A percentile compares a stretch with the other conserved stretches of the same genome.
phyloP scores from a whole-genome alignment of 805 yeast genomes.

The Saturnispora diversa region DNA sequence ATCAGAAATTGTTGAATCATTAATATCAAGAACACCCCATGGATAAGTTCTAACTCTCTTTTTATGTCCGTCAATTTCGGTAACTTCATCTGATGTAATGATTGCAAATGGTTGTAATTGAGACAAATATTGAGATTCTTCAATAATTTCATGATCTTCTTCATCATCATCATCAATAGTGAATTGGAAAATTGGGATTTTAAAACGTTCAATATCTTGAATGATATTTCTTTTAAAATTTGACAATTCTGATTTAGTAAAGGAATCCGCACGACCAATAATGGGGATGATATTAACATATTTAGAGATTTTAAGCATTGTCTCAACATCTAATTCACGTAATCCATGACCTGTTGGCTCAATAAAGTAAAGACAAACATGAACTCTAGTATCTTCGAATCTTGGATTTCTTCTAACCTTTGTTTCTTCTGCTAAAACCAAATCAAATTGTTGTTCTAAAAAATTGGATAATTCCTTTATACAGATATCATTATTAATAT shows the following conservation, averaged over 20 bases:
- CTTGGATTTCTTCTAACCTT: slow-evolving; percentile 80
- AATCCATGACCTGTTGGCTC: slow-evolving; percentile 74
- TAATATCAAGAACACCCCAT: slow-evolving; percentile 61
- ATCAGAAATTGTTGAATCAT: slow-evolving; percentile 44
- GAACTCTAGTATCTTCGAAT: slow-evolving; percentile 70
- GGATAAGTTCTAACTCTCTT: slow-evolving; percentile 63
- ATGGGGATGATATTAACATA: slow-evolving; percentile 70
- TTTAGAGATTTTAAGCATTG: slow-evolving; percentile 64
- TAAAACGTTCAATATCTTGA: slow-evolving; percentile 56
- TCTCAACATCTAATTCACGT: slow-evolving; percentile 61
- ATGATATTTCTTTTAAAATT: slow-evolving; percentile 53
- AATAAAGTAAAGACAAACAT: slow-evolving; percentile 62
- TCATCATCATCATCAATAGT: slow-evolving; percentile 59
- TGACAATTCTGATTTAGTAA: slow-evolving; percentile 51
- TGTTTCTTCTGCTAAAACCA: slow-evolving; percentile 78
- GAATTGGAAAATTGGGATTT: slow-evolving; percentile 70
- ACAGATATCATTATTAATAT: slow-evolving; percentile 53
- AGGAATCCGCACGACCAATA: slow-evolving; percentile 63
- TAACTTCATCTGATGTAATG: slow-evolving; percentile 54
- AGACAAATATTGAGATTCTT: slow-evolving; percentile 57
- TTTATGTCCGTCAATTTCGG: slow-evolving; percentile 40
- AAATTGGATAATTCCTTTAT: slow-evolving; percentile 57
- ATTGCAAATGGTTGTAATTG: slow-evolving; percentile 70
- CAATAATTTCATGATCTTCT: slow-evolving; percentile 59
- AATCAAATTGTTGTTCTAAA: slow-evolving; percentile 69